These are phyloP conservation scores for Suhomyces ambrosiae DNA, from an alignment of 1,139 yeast genomes.

Conservation along the genomic window DNA sequence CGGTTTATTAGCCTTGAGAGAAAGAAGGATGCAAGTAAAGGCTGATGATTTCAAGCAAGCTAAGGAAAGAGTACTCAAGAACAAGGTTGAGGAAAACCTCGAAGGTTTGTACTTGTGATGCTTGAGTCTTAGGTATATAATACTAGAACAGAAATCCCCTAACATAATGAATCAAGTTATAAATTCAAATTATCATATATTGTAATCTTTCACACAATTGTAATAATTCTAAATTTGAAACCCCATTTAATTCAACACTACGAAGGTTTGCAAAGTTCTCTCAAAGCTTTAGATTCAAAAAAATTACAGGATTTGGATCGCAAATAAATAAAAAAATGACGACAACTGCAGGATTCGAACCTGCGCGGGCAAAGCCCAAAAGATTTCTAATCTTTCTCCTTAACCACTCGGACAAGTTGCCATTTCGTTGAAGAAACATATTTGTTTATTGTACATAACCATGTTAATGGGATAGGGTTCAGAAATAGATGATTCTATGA, in stretches of 20 bases:
- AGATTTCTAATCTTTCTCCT: conserved; percentile 41
- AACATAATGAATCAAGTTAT: background rate
- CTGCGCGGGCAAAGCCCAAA: conserved; percentile 58
- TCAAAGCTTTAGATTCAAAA: no score
- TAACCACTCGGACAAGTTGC: conserved; percentile 41
- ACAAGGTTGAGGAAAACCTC: conserved; percentile 94
- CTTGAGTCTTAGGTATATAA: background rate
- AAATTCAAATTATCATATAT: no score
- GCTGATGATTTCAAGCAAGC: conserved; percentile 95
- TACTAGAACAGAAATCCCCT: background rate
- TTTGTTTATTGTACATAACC: background rate
- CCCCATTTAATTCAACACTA: no score
- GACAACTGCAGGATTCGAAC: conserved; percentile 55
- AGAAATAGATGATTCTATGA: no score
- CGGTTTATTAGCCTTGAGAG: conserved; percentile 92
- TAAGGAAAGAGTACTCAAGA: conserved; percentile 94
- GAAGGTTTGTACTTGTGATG: conserved; percentile 86
- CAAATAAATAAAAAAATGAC: no score
- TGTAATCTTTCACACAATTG: no score
- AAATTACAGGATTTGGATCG: no score
- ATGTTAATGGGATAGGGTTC: background rate
- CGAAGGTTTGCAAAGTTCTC: no score
- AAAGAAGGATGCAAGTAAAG: conserved; percentile 97
- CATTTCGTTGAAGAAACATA: conserved; percentile 6
- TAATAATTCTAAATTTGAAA: no score